phyloP scores from a whole-genome alignment of 441 rosid species.

The Gossypium trilobum region DNA sequence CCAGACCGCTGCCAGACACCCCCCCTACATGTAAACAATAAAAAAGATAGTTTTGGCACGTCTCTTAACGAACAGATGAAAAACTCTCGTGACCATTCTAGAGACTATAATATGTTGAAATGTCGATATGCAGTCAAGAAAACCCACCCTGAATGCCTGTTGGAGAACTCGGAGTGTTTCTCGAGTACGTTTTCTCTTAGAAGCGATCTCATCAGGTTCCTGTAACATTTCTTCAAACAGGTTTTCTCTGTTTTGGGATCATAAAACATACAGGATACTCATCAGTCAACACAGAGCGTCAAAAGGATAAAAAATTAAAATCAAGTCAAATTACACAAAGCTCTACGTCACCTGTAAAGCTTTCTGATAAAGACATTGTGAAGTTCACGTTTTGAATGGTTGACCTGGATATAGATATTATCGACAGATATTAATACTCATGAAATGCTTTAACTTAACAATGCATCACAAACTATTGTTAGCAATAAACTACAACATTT shows the following conservation, averaged over 20 bases:
- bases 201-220: slow-evolving; percentile 86
- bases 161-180: slow-evolving; percentile 83
- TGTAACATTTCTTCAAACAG: slow-evolving; percentile 97
- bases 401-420: slow-evolving; percentile 44
- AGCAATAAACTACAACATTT: not conserved
- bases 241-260: slow-evolving; percentile 62
- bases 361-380: slow-evolving; percentile 70
- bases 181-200: slow-evolving; percentile 75
- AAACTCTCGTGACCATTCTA: not conserved
- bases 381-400: slow-evolving; percentile 75
- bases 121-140: not conserved
- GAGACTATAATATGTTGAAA: not conserved
- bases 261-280: slow-evolving; percentile 4
- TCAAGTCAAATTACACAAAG: not conserved
- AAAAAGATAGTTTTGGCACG: not conserved
- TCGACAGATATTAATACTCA: not conserved
- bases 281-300: not conserved
- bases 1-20: too few relatives aligned
- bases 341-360: slow-evolving; percentile 43
- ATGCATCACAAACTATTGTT: not conserved
- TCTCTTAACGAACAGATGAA: not conserved
- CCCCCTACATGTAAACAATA: not conserved
- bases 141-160: slow-evolving; percentile 84
- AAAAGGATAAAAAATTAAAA: not conserved
- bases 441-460: not conserved